These are phyloP conservation scores for Monosporozyma aquatica DNA, from an alignment of 805 yeast species.

Conservation along the genomic window DNA sequence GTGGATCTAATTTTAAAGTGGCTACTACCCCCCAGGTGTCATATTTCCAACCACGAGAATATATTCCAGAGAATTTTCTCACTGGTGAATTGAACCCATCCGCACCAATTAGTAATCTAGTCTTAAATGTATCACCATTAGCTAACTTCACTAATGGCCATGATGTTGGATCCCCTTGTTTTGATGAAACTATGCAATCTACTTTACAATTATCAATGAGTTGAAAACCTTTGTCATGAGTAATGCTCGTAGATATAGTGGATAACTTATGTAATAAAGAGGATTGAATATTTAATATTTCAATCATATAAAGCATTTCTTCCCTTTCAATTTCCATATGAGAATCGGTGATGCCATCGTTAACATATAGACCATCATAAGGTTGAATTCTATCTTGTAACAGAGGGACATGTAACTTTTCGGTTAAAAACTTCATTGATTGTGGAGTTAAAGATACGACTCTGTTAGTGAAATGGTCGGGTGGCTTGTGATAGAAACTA, in stretches of 20 bases:
- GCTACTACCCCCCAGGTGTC: conserved; percentile 89
- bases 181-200: conserved; percentile 35
- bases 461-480: conserved; percentile 57
- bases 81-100: conserved; percentile 96
- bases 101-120: conserved; percentile 84
- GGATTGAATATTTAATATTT: conserved; percentile 74
- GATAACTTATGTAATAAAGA: conserved; percentile 49
- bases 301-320: conserved; percentile 75
- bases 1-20: conserved; percentile 65
- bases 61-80: conserved; percentile 68
- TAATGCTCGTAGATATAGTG: conserved; percentile 27
- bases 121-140: conserved; percentile 52
- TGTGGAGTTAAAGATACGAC: conserved; percentile 82
- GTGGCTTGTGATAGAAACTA: conserved; percentile 31
- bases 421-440: conserved; percentile 53
- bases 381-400: conserved; percentile 66
- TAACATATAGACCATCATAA: conserved; percentile 75
- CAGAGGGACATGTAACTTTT: conserved; percentile 69
- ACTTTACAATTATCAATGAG: conserved; percentile 64
- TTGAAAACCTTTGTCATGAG: conserved; percentile 24
- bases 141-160: conserved; percentile 75
- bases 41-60: conserved; percentile 88
- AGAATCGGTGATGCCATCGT: conserved; percentile 72
- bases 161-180: conserved; percentile 33
- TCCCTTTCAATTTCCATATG: conserved; percentile 59